A percentile compares a stretch with the other conserved stretches of the same genome.
Conservation (phyloP, 305 asterid species). For the Fraxinus sp. region DNA sequence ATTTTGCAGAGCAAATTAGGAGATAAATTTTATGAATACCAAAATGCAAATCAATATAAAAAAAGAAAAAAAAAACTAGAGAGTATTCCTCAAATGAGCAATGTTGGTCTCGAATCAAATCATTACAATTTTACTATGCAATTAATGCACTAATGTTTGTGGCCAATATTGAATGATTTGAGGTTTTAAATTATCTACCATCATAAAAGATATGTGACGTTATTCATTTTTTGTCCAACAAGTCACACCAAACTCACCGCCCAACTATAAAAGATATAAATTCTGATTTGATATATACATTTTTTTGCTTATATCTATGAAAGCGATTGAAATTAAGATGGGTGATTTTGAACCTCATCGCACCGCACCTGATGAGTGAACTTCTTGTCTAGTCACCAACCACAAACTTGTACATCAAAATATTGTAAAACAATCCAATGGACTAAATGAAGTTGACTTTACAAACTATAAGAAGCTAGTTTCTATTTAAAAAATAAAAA, state of each 20-base stretch:
- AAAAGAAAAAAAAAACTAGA: neutral
- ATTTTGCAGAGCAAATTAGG: neutral
- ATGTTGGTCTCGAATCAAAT: neutral
- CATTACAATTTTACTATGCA: neutral
- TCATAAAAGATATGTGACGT: constrained; percentile 19
- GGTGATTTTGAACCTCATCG: constrained; percentile 25
- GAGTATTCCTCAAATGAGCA: neutral
- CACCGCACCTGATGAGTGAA: neutral
- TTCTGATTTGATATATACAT: constrained; percentile 9
- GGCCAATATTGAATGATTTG: constrained; percentile 16
- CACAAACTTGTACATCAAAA: neutral
- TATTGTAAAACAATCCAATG: neutral
- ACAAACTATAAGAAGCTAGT: neutral
- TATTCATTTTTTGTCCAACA: constrained; percentile 13
- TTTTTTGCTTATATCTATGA: constrained; percentile 7
- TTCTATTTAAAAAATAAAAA: neutral
- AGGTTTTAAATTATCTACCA: constrained; percentile 16
- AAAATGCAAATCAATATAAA: neutral
- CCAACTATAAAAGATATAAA: constrained; percentile 3
- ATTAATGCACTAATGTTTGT: constrained; percentile 12
- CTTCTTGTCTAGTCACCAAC: constrained; percentile 10
- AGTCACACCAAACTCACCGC: constrained; percentile 26
- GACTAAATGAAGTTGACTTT: neutral
- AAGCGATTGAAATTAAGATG: constrained; percentile 24
- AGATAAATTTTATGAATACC: neutral